Evolutionary conservation across 306 rosid genomes (phyloP).

Genomic region (Abrus precatorius): DNA sequence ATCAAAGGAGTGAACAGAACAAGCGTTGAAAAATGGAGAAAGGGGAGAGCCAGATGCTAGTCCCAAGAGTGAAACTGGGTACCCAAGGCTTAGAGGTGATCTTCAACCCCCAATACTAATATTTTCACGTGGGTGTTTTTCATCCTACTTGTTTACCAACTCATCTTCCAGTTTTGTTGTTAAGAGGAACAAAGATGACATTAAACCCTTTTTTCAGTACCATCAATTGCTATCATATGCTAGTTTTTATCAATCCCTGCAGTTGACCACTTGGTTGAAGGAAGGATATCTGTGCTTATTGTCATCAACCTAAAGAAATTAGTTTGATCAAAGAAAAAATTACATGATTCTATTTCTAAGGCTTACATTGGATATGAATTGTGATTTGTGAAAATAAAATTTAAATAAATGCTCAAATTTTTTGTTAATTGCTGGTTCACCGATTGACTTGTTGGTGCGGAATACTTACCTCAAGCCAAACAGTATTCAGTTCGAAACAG

Average conservation of each 20-base stretch:
- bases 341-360: background rate
- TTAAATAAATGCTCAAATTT: conserved; percentile 15
- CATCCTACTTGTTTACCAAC: background rate
- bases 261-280: conserved; percentile 8
- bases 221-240: background rate
- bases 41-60: conserved; percentile 43
- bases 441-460: too few species aligned
- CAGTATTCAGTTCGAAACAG: too few species aligned
- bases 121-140: background rate
- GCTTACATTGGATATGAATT: background rate
- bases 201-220: background rate
- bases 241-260: background rate
- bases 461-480: too few species aligned
- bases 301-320: conserved; percentile 12
- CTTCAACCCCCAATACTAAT: background rate
- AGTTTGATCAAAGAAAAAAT: background rate
- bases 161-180: conserved; percentile 12
- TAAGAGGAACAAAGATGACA: background rate
- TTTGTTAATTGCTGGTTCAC: background rate
- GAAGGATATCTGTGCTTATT: background rate
- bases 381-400: conserved; percentile 7
- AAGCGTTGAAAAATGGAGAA: conserved; percentile 54
- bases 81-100: conserved; percentile 80
- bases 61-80: conserved; percentile 76
- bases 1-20: background rate